Percentiles rank a stretch among this genome's conserved stretches.
phyloP scores from a whole-genome alignment of 495 filamentous ascomycete species.

The Elasticomyces elasticus region DNA sequence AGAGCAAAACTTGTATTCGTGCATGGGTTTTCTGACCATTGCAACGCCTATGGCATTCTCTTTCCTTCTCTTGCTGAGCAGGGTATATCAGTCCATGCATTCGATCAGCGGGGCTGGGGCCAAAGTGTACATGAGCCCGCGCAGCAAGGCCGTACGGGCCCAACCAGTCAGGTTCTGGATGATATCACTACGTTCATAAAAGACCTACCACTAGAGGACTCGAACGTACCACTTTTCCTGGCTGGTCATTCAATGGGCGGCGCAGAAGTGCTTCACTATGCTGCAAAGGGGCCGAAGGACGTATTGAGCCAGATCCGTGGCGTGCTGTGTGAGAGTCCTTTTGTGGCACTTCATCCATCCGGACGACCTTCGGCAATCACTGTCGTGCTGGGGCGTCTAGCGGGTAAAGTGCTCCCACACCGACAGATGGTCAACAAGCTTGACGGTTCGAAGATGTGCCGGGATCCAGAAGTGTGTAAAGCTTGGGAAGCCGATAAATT shows the following conservation, averaged over 20 bases:
- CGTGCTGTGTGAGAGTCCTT: slow-evolving; percentile 57
- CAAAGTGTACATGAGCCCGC: slow-evolving; percentile 36
- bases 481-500: slow-evolving; percentile 52
- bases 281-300: slow-evolving; percentile 33
- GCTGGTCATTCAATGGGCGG: slow-evolving; percentile 85
- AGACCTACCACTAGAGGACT: slow-evolving; percentile 38
- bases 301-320: slow-evolving; percentile 42
- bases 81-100: slow-evolving; percentile 61
- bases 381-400: slow-evolving; percentile 53
- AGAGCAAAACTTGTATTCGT: slow-evolving; percentile 65
- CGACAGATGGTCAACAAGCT: slow-evolving; percentile 49
- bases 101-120: slow-evolving; percentile 68
- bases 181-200: slow-evolving; percentile 64
- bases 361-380: slow-evolving; percentile 49
- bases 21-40: slow-evolving; percentile 84
- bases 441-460: slow-evolving; percentile 46
- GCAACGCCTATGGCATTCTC: slow-evolving; percentile 58
- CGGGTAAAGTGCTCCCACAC: slow-evolving; percentile 51
- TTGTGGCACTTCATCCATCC: slow-evolving; percentile 55
- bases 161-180: slow-evolving; percentile 56
- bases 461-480: slow-evolving; percentile 50
- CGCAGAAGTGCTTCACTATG: slow-evolving; percentile 52
- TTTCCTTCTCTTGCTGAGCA: slow-evolving; percentile 57
- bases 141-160: slow-evolving; percentile 59
- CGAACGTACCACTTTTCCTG: slow-evolving; percentile 60